These are phyloP conservation scores for Torulaspora globosa DNA, from an alignment of 1,139 yeast genomes.

Conservation along the genomic window DNA sequence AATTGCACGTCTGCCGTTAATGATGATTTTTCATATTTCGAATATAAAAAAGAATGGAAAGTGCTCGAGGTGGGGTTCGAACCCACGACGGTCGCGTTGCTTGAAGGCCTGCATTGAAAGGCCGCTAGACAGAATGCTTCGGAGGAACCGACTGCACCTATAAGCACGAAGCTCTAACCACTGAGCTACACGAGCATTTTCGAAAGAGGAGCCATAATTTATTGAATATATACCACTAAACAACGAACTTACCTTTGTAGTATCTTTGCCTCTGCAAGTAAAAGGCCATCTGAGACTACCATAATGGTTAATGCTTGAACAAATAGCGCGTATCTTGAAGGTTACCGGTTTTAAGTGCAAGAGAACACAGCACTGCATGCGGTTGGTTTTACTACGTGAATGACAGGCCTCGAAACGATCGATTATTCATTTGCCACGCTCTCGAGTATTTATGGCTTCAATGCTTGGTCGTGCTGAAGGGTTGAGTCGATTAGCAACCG, in stretches of 20 bases:
- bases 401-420: too few species aligned
- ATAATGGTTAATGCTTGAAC: too few species aligned
- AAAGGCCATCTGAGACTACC: too few species aligned
- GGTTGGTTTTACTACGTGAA: too few species aligned
- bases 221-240: constrained; percentile 7
- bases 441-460: too few species aligned
- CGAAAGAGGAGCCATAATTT: constrained; percentile 5
- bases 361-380: too few species aligned
- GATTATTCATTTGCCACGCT: too few species aligned
- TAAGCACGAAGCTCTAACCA: constrained; percentile 52
- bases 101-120: constrained; percentile 26
- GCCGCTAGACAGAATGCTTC: constrained; percentile 29
- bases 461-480: too few species aligned
- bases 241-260: too few species aligned
- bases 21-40: not conserved
- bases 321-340: too few species aligned
- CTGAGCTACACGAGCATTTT: constrained; percentile 48
- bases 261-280: not conserved
- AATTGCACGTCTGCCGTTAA: not conserved
- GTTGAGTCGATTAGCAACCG: not conserved
- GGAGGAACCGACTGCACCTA: constrained; percentile 38
- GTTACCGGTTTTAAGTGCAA: too few species aligned
- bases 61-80: constrained; percentile 52
- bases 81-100: constrained; percentile 53
- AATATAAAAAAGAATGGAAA: constrained; percentile 32